phyloP scores from a whole-genome alignment of 139 green algal species.

The Parachlorella kessleri region DNA sequence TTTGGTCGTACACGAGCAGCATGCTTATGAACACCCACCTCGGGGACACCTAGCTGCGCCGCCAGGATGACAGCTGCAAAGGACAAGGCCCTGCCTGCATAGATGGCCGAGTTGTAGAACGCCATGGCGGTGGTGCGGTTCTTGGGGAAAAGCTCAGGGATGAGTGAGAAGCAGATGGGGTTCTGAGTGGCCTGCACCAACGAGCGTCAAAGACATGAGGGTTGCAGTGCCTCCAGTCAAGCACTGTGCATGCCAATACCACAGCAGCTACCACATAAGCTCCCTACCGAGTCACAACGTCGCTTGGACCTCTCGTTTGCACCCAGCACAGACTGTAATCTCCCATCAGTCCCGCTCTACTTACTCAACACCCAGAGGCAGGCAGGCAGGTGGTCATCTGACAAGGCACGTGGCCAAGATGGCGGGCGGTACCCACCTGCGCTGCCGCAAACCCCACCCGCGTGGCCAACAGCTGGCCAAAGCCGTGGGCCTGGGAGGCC shows the following conservation, averaged over 20 bases:
- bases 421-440: neutral
- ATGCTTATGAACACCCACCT: neutral
- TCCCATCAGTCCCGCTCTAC: no score
- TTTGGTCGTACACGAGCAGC: neutral
- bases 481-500: constrained; percentile 51
- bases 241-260: no score
- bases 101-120: constrained; percentile 90
- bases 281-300: no score
- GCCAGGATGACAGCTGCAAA: constrained; percentile 74
- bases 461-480: constrained; percentile 59
- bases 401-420: no score
- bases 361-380: no score
- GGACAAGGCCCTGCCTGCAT: constrained; percentile 80
- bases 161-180: constrained; percentile 81
- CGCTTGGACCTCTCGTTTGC: no score
- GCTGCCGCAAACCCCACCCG: constrained; percentile 79
- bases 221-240: no score
- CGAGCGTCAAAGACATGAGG: no score
- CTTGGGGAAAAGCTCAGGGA: constrained; percentile 89
- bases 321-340: no score
- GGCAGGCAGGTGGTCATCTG: no score
- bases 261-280: no score
- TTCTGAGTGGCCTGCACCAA: constrained; percentile 87
- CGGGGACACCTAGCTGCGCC: constrained; percentile 49
- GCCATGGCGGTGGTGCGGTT: constrained; percentile 81